phyloP scores from a whole-genome alignment of 2,329 filamentous ascomycete genomes.

The Pseudogymnoascus pannorum region DNA sequence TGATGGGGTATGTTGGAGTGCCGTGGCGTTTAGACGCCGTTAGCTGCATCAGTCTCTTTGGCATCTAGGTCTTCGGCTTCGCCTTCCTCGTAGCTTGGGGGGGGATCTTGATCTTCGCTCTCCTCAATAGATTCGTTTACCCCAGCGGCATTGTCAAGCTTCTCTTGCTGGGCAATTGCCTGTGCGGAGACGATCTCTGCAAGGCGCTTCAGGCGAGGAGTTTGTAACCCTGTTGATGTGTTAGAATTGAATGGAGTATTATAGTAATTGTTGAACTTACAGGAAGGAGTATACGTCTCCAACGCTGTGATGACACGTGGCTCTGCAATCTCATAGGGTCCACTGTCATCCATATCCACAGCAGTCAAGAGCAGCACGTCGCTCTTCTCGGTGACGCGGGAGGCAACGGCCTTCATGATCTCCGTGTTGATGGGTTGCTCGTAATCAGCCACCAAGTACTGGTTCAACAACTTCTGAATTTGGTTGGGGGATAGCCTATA shows the following conservation, averaged over 20 bases:
- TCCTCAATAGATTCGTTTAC: constrained; percentile 30
- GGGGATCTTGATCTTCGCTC: constrained; percentile 32
- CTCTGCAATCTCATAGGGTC: constrained; percentile 96
- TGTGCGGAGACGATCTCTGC: constrained; percentile 98
- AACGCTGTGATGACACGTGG: constrained; percentile 90
- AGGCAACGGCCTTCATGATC: constrained; percentile 99
- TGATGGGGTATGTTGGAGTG: neutral
- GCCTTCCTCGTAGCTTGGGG: neutral
- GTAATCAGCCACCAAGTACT: constrained; percentile 97
- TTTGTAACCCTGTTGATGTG: constrained; percentile 71
- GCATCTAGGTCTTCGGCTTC: neutral
- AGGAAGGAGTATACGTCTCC: constrained; percentile 97
- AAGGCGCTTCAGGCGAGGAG: constrained; percentile 84
- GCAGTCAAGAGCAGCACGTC: constrained; percentile 89
- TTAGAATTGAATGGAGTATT: constrained; percentile 23
- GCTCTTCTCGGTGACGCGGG: constrained; percentile 94
- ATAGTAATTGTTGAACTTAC: constrained; percentile 46
- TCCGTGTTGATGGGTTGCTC: constrained; percentile 99
- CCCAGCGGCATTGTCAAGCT: constrained; percentile 44
- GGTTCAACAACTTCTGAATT: constrained; percentile 97
- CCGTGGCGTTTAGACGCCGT: neutral
- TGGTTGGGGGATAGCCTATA: constrained; percentile 90
- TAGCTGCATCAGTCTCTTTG: neutral
- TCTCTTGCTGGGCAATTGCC: constrained; percentile 91
- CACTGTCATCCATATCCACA: constrained; percentile 98